These are phyloP conservation scores for Limonomyces culmigenus DNA, from an alignment of 1,284 basidiomycete genomes.

Conservation along the genomic window DNA sequence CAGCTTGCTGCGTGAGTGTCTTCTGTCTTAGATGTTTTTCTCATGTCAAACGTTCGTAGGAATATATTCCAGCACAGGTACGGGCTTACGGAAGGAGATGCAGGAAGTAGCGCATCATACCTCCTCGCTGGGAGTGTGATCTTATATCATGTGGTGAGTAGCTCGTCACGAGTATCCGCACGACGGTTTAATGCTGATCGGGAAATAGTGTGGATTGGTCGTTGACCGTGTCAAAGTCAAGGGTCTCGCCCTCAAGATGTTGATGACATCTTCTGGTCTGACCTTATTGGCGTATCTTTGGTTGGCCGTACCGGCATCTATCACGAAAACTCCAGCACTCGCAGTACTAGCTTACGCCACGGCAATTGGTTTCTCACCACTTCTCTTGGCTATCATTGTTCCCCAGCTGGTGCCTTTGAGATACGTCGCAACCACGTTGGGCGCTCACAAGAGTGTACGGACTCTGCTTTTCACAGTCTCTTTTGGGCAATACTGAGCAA, in stretches of 20 bases:
- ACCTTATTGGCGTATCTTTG: conserved; percentile 50
- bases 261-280: conserved; percentile 41
- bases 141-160: conserved; percentile 49
- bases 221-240: conserved; percentile 40
- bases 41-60: too few relatives aligned
- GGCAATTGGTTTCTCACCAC: conserved; percentile 66
- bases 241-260: conserved; percentile 38
- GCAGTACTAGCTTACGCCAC: conserved; percentile 44
- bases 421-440: conserved; percentile 64
- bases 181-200: conserved; percentile 1
- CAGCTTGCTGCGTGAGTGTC: conserved; percentile 52
- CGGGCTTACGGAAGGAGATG: conserved; percentile 36
- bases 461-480: conserved; percentile 5
- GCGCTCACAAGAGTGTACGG: conserved; percentile 64
- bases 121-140: conserved; percentile 61
- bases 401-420: conserved; percentile 54
- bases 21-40: conserved; percentile 1
- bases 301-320: conserved; percentile 40
- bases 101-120: conserved; percentile 51
- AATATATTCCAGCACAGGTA: conserved; percentile 62
- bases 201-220: conserved; percentile 23
- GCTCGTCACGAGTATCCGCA: conserved; percentile 3
- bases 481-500: conserved; percentile 1
- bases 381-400: conserved; percentile 60
- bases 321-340: conserved; percentile 41